Base-by-base conservation (phyloP, 768 basidiomycete genomes). In the Boletus patriciae region DNA sequence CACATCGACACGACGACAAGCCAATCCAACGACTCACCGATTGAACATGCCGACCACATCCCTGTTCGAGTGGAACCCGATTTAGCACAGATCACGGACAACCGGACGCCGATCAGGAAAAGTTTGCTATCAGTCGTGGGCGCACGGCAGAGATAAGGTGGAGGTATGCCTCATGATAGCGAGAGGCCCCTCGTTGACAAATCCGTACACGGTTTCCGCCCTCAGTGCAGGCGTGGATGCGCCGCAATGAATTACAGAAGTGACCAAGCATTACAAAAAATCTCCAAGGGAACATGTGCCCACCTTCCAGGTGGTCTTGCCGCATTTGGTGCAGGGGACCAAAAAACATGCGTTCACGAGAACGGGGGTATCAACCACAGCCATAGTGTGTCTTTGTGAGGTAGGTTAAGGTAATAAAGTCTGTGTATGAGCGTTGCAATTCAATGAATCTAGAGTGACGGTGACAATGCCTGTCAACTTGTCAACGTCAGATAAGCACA, bases 291-390 rank as follows among this genome's bases (percentile, higher is more conserved):
- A 64, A 64, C 62, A 66, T 46, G 58, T 52, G 71, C 80, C 66
- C 68, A 88, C 88, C 76, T 67, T 76, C 89, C 88, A 90, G 19
- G 85, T 89, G 25, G 74, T 83, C 78, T 89, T 90, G 48, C 79
- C 78, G 70, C 88, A 90, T 56, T 70, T 75, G 50, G 70, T 71
- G 73, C 88, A 90, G 55, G 77, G 77, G 55, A 85, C 83, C 58
- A 71, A 61, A 67, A 71, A 80, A 75, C 88, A 90, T 56, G 70
- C 63, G 66, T 87, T 74, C 59, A 77, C 78, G 53, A 79, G 83
- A 61, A 71, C 62, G 62, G 67, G 46, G 48, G 37, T 36, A 48
- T 65, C 55, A 46, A 54, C 50, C 31, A 49, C 46, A 48, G 61
- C 60, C 71, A 74, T 74, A 44, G 46, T 44, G 25, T 59, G 53